phyloP scores from a whole-genome alignment of 495 filamentous ascomycete genomes.

The Extremus antarcticus region DNA sequence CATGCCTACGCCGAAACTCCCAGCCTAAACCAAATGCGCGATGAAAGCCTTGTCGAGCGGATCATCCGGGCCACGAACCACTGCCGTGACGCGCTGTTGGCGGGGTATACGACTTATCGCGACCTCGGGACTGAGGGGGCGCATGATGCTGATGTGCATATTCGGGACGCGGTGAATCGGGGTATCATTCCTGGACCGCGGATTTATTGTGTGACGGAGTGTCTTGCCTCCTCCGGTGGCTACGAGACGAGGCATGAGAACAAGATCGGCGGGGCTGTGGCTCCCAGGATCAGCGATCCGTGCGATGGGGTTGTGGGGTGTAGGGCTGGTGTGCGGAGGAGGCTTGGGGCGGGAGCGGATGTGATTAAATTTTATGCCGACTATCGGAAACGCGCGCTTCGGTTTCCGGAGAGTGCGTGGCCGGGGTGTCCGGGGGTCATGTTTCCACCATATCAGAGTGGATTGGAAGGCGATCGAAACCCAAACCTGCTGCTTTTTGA shows the following conservation, averaged over 20 bases:
- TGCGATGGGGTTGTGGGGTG: conserved; percentile 38
- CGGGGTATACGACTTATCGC: conserved; percentile 45
- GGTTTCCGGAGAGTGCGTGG: conserved; percentile 30
- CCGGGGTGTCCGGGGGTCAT: conserved; percentile 14
- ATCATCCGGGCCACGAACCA: conserved; percentile 42
- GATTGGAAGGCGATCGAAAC: conserved; percentile 25
- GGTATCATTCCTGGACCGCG: conserved; percentile 42
- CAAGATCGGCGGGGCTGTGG: conserved; percentile 17
- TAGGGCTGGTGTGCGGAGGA: conserved; percentile 35
- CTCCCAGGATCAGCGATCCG: conserved; percentile 34
- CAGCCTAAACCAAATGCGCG: conserved; percentile 38
- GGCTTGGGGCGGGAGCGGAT: conserved; percentile 41
- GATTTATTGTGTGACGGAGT: conserved; percentile 41
- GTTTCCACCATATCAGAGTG: conserved; percentile 16
- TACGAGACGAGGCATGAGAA: conserved; percentile 42
- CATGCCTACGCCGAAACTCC: conserved; percentile 37
- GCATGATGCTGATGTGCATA: conserved; percentile 34
- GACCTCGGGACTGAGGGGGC: conserved; percentile 44
- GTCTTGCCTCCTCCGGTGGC: conserved; percentile 37
- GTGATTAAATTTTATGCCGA: conserved; percentile 45
- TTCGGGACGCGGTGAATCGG: conserved; percentile 37
- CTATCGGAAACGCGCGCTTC: conserved; percentile 38
- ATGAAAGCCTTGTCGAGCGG: conserved; percentile 39
- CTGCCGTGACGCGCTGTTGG: conserved; percentile 38
- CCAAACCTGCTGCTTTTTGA: conserved; percentile 35